Conservation (phyloP, 139 green algal genomes). For the Limnomonas spitsbergensis region DNA sequence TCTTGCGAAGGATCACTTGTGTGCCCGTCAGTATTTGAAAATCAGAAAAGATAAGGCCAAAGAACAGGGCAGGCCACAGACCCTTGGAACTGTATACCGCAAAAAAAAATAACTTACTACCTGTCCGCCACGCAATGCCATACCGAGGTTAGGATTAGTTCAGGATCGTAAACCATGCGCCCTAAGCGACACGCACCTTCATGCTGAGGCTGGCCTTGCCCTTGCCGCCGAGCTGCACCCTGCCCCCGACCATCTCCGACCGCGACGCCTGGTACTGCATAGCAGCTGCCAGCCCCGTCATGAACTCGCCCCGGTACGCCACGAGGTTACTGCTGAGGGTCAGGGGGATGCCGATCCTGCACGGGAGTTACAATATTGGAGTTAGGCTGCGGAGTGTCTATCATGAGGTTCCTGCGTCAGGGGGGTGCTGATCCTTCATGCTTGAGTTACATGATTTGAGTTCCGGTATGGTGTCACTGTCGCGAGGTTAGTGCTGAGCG, state of each 20-base stretch:
- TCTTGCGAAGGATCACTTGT: background rate
- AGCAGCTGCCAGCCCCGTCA: background rate
- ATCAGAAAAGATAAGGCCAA: background rate
- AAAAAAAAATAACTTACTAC: background rate
- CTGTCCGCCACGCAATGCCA: background rate
- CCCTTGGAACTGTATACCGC: background rate
- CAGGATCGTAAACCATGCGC: background rate
- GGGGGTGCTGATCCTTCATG: too few species aligned
- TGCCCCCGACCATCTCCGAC: background rate
- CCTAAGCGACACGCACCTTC: background rate
- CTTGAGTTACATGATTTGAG: background rate
- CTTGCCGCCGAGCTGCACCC: background rate
- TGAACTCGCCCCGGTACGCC: conserved; percentile 2
- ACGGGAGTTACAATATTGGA: background rate
- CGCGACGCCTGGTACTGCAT: conserved; percentile 3
- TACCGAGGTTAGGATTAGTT: background rate
- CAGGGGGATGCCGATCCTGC: background rate
- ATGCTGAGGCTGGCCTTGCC: background rate
- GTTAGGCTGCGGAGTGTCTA: too few species aligned
- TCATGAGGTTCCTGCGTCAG: too few species aligned
- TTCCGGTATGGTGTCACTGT: too few species aligned
- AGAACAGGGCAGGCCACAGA: background rate
- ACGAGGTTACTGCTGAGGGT: background rate
- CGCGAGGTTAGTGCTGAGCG: background rate
- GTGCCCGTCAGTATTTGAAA: background rate